Base-by-base conservation (phyloP, 345 rosid species). In the Rhodomyrtus tomentosa region DNA sequence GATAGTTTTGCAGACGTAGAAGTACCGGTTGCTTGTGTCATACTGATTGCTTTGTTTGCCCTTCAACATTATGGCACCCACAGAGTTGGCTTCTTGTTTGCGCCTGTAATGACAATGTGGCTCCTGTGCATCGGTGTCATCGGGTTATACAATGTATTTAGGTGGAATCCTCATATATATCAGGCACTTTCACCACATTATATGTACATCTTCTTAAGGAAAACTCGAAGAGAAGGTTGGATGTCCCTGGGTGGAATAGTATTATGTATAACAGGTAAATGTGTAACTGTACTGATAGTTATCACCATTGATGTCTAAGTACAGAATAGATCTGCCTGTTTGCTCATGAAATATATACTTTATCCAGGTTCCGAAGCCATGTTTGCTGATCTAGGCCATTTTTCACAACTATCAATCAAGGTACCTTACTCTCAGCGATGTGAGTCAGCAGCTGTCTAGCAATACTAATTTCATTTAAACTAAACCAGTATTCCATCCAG, bases 311-410 rank as follows among this genome's bases (percentile, higher is more conserved):
- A 10, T 32, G 76, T 68, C 6, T 4, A 42, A 62, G 22, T 62
- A 32, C 74, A 32, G 76, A 32, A 68, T 68, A 32, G 76, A 68
- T 32, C 45, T 62, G 74, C 74, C 32, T 68, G 76, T 32, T 68
- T 68, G 76, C 76, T 68, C 45, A 32, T 32, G 21, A 32, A 32
- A 68, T 24, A 32, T 20, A 8, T 68, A 80, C 22, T 1, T 49
- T 51, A 68, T 85, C 38, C 89, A 94, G 96, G 98, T 72, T 95
- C 99, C 2, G 99, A 96, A 88, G 99, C 99, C 62, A 96, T 96
- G 99, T 95, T 95, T 89, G 99, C 99, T 40, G 98, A 96, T 92
- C 99, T 95, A 10, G 99, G 99, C 29, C 99, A 96, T 85, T 96
- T 96, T 74, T 95, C 97, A 3, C 98, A 96, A 48, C 88, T 92